These are phyloP conservation scores for Paradendryphiella salina DNA, from an alignment of 2,329 filamentous ascomycete genomes.

Conservation along the genomic window DNA sequence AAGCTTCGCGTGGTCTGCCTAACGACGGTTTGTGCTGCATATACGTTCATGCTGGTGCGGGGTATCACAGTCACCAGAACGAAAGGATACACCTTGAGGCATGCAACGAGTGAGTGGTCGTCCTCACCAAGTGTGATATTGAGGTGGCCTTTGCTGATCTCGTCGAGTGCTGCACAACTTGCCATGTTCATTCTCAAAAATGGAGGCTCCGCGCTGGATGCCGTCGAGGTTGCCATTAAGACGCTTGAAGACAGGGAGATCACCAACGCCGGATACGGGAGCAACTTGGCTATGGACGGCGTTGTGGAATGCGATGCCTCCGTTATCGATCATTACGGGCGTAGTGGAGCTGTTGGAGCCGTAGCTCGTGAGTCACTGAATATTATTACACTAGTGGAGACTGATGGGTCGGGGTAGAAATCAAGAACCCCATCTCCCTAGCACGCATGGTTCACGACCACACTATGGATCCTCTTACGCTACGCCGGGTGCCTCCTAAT, in stretches of 20 bases:
- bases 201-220: conserved; percentile 81
- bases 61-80: conserved; percentile 87
- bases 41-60: conserved; percentile 93
- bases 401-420: conserved; percentile 58
- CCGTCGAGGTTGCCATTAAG: conserved; percentile 85
- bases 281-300: conserved; percentile 89
- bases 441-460: conserved; percentile 81
- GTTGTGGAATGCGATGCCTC: conserved; percentile 93
- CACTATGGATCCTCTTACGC: conserved; percentile 74
- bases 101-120: conserved; percentile 75
- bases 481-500: conserved; percentile 89
- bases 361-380: conserved; percentile 70
- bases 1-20: conserved; percentile 47
- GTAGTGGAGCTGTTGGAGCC: conserved; percentile 91
- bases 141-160: conserved; percentile 1
- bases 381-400: conserved; percentile 8
- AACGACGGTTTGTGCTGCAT: conserved; percentile 68
- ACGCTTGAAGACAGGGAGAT: conserved; percentile 91
- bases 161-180: conserved; percentile 72
- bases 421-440: conserved; percentile 89
- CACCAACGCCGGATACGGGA: conserved; percentile 94
- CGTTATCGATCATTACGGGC: conserved; percentile 85
- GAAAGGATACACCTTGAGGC: conserved; percentile 82
- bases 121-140: neutral
- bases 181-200: conserved; percentile 79